These are phyloP conservation scores for Gryganskiella cystojenkinii DNA, from an alignment of 192 early-diverging fungal genomes.

Conservation along the genomic window DNA sequence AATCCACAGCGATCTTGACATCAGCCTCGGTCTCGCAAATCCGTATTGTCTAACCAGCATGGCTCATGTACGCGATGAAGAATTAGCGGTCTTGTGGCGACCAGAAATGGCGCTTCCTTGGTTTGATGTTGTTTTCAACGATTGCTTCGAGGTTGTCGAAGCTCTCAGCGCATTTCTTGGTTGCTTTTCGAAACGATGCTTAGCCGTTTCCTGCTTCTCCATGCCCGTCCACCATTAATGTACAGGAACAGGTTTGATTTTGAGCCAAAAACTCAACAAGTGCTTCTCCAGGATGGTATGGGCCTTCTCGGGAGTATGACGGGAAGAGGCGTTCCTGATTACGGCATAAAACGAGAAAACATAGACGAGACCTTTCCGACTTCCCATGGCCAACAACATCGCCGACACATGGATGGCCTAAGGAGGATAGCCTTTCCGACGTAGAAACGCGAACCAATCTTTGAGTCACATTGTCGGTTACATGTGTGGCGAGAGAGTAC, in stretches of 20 bases:
- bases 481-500: too few species aligned
- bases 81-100: not conserved
- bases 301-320: not conserved
- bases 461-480: not conserved
- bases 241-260: not conserved
- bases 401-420: not conserved
- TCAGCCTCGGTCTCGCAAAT: conserved; percentile 8
- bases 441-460: conserved; percentile 1
- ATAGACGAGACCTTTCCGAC: not conserved
- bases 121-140: not conserved
- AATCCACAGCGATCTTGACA: not conserved
- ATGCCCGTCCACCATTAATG: conserved; percentile 8
- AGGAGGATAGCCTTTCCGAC: conserved; percentile 2
- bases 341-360: not conserved
- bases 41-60: not conserved
- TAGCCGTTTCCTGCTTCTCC: not conserved
- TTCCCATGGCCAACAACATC: conserved; percentile 1
- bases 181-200: not conserved
- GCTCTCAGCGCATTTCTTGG: not conserved
- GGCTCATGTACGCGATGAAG: conserved; percentile 1
- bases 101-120: not conserved
- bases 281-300: not conserved
- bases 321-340: conserved; percentile 1
- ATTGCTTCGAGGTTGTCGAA: not conserved
- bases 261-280: not conserved